phyloP scores from a whole-genome alignment of 2,329 filamentous ascomycete genomes.

The Leptographium flavum region DNA sequence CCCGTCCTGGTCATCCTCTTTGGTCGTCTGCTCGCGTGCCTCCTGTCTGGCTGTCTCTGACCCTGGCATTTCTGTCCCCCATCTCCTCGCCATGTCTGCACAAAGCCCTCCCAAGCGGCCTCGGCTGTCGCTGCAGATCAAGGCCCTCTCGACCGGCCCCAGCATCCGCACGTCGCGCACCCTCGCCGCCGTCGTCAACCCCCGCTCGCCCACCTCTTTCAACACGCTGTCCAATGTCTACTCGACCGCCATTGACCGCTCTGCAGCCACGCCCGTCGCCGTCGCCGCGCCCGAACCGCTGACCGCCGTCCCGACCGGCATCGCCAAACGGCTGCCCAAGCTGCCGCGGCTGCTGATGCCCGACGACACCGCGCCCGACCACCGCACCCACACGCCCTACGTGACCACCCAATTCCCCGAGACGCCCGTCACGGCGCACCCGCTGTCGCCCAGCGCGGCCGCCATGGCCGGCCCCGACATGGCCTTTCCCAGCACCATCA shows the following conservation, averaged over 20 bases:
- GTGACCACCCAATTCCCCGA: slow-evolving; percentile 31
- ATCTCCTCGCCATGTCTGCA: slow-evolving; percentile 2
- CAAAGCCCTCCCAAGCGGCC: slow-evolving; percentile 32
- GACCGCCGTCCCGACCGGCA: slow-evolving; percentile 17
- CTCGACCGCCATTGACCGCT: slow-evolving; percentile 45
- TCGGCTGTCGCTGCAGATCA: slow-evolving; percentile 36
- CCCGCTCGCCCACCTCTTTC: slow-evolving; percentile 46
- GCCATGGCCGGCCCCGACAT: slow-evolving; percentile 25
- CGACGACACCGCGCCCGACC: slow-evolving; percentile 16
- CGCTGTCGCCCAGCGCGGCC: slow-evolving; percentile 31
- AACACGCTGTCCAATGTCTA: slow-evolving; percentile 55
- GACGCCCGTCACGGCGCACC: slow-evolving; percentile 37
- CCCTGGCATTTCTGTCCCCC: not conserved
- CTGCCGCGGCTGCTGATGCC: slow-evolving; percentile 8
- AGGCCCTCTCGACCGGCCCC: slow-evolving; percentile 22
- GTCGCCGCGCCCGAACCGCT: slow-evolving; percentile 1
- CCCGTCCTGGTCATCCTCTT: too few species aligned
- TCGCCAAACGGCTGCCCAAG: slow-evolving; percentile 11
- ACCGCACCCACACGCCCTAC: slow-evolving; percentile 28
- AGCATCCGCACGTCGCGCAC: slow-evolving; percentile 26
- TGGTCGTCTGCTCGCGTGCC: too few species aligned
- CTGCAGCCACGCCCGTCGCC: slow-evolving; percentile 32
- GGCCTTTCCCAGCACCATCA: slow-evolving; percentile 33
- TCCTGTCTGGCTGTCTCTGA: too few species aligned
- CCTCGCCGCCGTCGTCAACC: slow-evolving; percentile 33